Base-by-base conservation (phyloP, 169 alveolate species). In the Plasmodium relictum region DNA sequence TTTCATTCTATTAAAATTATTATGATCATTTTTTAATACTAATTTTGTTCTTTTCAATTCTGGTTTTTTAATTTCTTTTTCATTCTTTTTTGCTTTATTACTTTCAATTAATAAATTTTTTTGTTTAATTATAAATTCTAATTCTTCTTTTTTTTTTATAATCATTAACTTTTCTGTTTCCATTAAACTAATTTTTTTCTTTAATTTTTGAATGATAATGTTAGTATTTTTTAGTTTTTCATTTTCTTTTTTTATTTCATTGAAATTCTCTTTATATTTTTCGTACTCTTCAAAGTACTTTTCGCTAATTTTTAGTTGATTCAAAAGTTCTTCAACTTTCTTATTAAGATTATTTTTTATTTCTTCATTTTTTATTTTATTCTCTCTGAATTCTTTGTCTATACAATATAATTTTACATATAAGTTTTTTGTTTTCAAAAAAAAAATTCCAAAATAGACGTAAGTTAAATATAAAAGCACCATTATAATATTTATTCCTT, bases 141-240 rank as follows among this genome's bases (percentile, higher is more conserved):
- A 69, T 52, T 78, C 76, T 54, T 78, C 89, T 58, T 70, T 66
- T 58, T 70, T 66, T 12, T 48, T 78, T 22, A 54, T 42, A 10
- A 78, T 22, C n/a, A 52, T 24, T 10, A 59, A 20, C 24, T 58
- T 78, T 39, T 78, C 89, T 16, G 39, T 54, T 22, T 78, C 62
- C 18, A 78, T 20, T 8, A 65, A 18, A 10, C 14, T 58, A 48
- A 78, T 52, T 56, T 62, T 78, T 42, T 20, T 78, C 56, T 69
- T 78, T 42, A 78, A 42, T n/a, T 44, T 78, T 16, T 78, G 89
- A 20, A 78, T 22, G 7, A 78, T 6, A 31, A 12, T 50, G 7
- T 78, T 70, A 24, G 37, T 7, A 20, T 31, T 78, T 45, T 78
- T 78, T 14, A 78, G 31, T 56, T 65, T 78, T 7, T 78, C 89